phyloP scores from a whole-genome alignment of 163 green algal genomes.

The Chloromonas sp. region DNA sequence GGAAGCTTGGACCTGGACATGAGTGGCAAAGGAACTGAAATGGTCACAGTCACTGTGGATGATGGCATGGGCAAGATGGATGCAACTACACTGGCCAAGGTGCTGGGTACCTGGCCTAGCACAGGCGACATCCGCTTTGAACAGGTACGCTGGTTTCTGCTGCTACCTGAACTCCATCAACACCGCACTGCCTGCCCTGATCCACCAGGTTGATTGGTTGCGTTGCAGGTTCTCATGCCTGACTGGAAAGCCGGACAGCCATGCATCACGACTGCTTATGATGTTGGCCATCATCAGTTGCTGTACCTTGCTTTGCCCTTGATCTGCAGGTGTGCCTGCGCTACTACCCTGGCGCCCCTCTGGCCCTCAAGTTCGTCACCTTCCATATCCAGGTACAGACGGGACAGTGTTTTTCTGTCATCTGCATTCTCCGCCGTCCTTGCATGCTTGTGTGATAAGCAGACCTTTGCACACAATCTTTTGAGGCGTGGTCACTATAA shows the following conservation, averaged over 20 bases:
- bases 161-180: no score
- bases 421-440: no score
- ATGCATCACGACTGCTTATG: no score
- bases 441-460: no score
- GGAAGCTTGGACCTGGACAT: not conserved
- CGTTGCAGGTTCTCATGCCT: not conserved
- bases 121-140: slow-evolving; percentile 31
- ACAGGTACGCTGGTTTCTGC: slow-evolving; percentile 18
- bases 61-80: slow-evolving; percentile 10
- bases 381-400: slow-evolving; percentile 32
- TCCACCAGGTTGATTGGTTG: not conserved
- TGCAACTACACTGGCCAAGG: not conserved
- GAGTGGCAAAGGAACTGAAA: not conserved
- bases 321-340: slow-evolving; percentile 50
- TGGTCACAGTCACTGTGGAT: not conserved
- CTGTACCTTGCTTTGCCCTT: no score
- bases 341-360: slow-evolving; percentile 56
- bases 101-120: slow-evolving; percentile 22
- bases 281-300: no score
- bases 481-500: no score
- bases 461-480: no score
- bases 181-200: no score
- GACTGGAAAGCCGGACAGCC: slow-evolving; percentile 16
- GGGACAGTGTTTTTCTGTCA: slow-evolving; percentile 28
- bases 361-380: slow-evolving; percentile 59